Evolutionary conservation across 1,284 basidiomycete genomes (phyloP).

Genomic region (Heterobasidion parviporum): DNA sequence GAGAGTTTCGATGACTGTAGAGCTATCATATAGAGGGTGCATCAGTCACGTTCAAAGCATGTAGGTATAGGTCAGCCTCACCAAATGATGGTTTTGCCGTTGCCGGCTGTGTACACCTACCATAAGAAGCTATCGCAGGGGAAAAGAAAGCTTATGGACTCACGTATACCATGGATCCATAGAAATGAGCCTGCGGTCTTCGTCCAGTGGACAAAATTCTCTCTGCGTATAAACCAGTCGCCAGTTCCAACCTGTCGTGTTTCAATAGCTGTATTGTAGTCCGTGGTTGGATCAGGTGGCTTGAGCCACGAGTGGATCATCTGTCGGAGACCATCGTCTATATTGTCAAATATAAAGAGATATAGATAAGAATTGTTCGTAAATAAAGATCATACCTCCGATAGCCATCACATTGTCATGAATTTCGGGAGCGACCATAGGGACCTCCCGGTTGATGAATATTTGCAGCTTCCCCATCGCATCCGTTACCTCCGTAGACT

Average conservation of each 20-base stretch:
- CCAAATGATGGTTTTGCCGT: neutral
- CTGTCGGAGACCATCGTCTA: neutral
- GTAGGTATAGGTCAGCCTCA: neutral
- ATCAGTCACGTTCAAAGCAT: neutral
- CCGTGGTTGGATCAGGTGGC: neutral
- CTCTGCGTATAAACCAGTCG: neutral
- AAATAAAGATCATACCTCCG: no score
- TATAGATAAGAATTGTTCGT: no score
- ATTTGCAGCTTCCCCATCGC: no score
- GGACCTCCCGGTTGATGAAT: no score
- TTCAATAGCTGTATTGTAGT: neutral
- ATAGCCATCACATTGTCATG: no score
- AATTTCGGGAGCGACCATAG: no score
- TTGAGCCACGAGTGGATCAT: neutral
- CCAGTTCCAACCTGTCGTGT: neutral
- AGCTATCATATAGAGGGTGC: neutral
- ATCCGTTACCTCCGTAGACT: no score
- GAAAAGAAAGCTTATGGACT: neutral
- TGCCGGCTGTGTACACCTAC: neutral
- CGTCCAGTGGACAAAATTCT: neutral
- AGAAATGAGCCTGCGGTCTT: neutral
- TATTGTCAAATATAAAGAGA: no score
- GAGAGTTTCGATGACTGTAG: neutral
- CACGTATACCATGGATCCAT: neutral
- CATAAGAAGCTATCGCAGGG: neutral